Base-by-base conservation (phyloP, 2,329 filamentous ascomycete genomes). In the Penicillium hesseltinei region DNA sequence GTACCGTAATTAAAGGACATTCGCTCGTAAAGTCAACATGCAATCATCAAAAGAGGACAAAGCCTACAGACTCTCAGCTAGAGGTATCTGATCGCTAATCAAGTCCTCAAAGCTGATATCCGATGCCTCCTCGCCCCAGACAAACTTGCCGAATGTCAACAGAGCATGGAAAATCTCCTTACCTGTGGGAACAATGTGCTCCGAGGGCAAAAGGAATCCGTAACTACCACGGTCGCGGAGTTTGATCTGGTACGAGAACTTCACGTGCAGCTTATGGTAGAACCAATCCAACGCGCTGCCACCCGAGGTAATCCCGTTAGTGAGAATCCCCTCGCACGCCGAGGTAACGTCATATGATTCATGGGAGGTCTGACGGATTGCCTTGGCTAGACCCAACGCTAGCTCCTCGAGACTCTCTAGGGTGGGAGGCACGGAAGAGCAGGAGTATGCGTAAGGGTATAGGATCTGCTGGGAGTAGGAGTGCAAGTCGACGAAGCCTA, bases 251-350 rank as follows among this genome's bases (percentile, higher is more conserved):
- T 95, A 97, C 57, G 91, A 90, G 72, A 91, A 96, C 61, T 85
- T 87, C 19, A 93, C 90, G 46, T 82, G 80, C 60, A 97, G 76
- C 67, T 95, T 89, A 66, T 96, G 90, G 72, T 96, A 96, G 75
- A 99, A 96, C 86, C 90, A 97, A 75, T 97, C 94, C 42, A 97
- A 85, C 1, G 90, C 91, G 48, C 90, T 92, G 3, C 93, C 93
- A 39, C 93, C 92, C 4, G 88, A 86, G 0, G 84, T 84, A 70
- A 94, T 90, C 61, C 92, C 66, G 1, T 65, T 69, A 8, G 75
- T 72, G 1, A 89, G 82, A 19, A 90, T 89, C 17, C 91, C 91
- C 53, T 95, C 89, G 68, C 94, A 99, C 1, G 94, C 94, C 1
- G 91, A 91, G 4, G 87, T 84, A 27, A 96, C 88, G 9, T 84